Percentiles rank a stretch among this genome's conserved stretches.
phyloP scores from a whole-genome alignment of 108 stramenopile genomes.

The Phaeodactylum tricornutum region DNA sequence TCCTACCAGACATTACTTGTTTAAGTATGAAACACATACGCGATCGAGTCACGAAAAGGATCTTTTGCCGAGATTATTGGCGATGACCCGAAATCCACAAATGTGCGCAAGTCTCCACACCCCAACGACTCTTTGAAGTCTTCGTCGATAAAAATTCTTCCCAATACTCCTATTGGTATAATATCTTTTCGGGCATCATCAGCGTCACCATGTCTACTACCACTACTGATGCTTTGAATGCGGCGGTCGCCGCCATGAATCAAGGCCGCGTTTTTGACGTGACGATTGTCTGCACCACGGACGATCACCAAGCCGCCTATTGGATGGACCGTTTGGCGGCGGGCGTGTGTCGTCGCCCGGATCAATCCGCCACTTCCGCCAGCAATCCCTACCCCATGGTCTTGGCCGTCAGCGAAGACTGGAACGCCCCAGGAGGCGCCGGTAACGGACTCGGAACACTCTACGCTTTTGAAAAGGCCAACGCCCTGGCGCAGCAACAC shows the following conservation, averaged over 20 bases:
- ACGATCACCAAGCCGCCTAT: slow-evolving; percentile 92
- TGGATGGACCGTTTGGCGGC: slow-evolving; percentile 89
- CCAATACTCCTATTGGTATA: too few species aligned
- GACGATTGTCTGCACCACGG: slow-evolving; percentile 93
- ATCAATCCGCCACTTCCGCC: neutral
- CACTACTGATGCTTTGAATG: slow-evolving; percentile 26
- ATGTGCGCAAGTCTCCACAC: too few species aligned
- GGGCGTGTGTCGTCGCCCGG: slow-evolving; percentile 34
- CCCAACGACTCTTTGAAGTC: too few species aligned
- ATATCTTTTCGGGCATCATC: too few species aligned
- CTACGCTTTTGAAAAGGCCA: slow-evolving; percentile 92
- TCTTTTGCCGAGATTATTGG: too few species aligned
- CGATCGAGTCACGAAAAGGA: too few species aligned
- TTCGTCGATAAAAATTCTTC: too few species aligned
- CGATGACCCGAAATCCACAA: too few species aligned
- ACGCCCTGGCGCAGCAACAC: slow-evolving; percentile 54
- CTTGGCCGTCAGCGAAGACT: slow-evolving; percentile 92
- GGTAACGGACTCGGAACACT: slow-evolving; percentile 94
- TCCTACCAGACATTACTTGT: too few species aligned
- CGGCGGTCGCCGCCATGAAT: slow-evolving; percentile 73
- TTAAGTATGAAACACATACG: too few species aligned
- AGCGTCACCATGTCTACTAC: too few species aligned
- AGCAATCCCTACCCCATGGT: slow-evolving; percentile 65
- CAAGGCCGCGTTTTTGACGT: slow-evolving; percentile 75
- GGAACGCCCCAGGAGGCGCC: slow-evolving; percentile 79